Base-by-base conservation (phyloP, 2,329 filamentous ascomycete species). In the Aspergillus sp. region DNA sequence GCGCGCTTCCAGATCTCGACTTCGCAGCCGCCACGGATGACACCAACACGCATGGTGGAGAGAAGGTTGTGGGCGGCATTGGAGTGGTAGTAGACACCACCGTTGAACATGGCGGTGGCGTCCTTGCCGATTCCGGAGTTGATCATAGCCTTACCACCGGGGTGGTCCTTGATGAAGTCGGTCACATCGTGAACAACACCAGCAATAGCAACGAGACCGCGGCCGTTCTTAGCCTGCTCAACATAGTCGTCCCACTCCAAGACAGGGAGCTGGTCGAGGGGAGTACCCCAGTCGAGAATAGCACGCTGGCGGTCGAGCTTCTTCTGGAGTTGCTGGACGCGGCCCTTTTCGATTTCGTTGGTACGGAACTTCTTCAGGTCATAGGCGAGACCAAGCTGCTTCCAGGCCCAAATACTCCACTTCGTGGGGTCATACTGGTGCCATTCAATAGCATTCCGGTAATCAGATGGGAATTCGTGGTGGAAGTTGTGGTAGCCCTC, bases 401-500 rank as follows among this genome's bases (percentile, higher is more conserved):
- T 95, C 88, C 89, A 93, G 59, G 81, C 69, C 87, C 87, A 91
- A 80, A 96, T 96, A 72, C 80, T 84, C 90, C 91, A 95, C 81
- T 96, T 96, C 75, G 91, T 96, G 47, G 91, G 91, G 75, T 96
- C 91, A 71, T 96, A 96, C 79, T 96, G 91, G 79, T 87, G 89
- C 90, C 91, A 96, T 77, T 91, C 83, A 66, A 95, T 93, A 61
- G 90, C 91, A 74, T 96, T 96, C 73, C 91, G 90, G 85, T 95
- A 96, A 76, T 96, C 91, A 11, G 90, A 93, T 55, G 91, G 91
- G 79, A 96, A 96, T 76, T 96, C 91, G 83, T 96, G 91, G 79
- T 96, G 91, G 84, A 96, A 96, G 84, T 96, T 96, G 84, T 96
- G 91, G 80, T 96, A 96, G 31, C 91, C 91, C 78, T 93, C 91